Conservation (phyloP, 306 rosid species). For the Cucurbita argyrosperma region DNA sequence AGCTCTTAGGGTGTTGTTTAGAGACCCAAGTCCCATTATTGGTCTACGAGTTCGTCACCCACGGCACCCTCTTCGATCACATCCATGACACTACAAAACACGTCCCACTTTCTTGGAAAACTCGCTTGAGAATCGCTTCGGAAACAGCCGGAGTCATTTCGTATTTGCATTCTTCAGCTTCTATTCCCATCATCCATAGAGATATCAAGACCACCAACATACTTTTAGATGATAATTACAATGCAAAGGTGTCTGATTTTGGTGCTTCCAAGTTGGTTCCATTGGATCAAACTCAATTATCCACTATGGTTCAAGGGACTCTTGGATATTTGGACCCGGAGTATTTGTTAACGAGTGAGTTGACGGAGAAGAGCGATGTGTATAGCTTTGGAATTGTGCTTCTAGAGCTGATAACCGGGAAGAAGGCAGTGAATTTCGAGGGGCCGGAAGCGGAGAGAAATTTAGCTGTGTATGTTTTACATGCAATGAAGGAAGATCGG, state of each 20-base stretch:
- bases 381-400: slow-evolving; percentile 44
- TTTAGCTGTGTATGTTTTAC: slow-evolving; percentile 20
- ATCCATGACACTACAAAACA: slow-evolving; percentile 2
- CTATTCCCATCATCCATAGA: slow-evolving; percentile 32
- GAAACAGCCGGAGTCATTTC: slow-evolving; percentile 35
- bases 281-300: slow-evolving; percentile 16
- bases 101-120: slow-evolving; percentile 13
- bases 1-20: slow-evolving; percentile 36
- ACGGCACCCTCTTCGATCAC: slow-evolving; percentile 20
- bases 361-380: slow-evolving; percentile 33
- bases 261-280: slow-evolving; percentile 33
- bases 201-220: slow-evolving; percentile 33
- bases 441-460: slow-evolving; percentile 9
- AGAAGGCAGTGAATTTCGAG: slow-evolving; percentile 10
- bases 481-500: slow-evolving; percentile 17
- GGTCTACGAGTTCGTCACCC: slow-evolving; percentile 29
- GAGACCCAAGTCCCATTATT: slow-evolving; percentile 28
- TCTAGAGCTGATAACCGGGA: slow-evolving; percentile 33
- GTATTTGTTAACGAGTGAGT: slow-evolving; percentile 17
- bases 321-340: slow-evolving; percentile 32
- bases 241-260: slow-evolving; percentile 32
- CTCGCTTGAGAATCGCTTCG: slow-evolving; percentile 16
- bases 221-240: slow-evolving; percentile 17
- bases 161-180: slow-evolving; percentile 24
- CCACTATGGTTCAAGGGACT: slow-evolving; percentile 38